These are phyloP conservation scores for Ceratobasidium sp. DNA, from an alignment of 1,284 basidiomycete species.

Conservation along the genomic window DNA sequence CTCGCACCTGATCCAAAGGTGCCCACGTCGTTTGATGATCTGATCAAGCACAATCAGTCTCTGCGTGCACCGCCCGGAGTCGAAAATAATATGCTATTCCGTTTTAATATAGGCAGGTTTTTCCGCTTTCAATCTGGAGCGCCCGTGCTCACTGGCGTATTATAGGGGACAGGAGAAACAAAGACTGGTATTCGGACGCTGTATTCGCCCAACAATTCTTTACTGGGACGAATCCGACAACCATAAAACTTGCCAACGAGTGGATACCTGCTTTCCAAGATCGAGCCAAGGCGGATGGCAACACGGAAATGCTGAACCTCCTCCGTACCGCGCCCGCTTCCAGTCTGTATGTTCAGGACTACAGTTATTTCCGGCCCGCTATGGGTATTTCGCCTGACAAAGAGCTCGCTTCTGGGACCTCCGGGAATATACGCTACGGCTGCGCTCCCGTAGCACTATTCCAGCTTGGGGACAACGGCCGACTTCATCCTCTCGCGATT, in stretches of 20 bases:
- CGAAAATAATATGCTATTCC: not conserved
- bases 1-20: not conserved
- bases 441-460: conserved; percentile 34
- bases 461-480: not conserved
- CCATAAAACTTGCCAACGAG: conserved; percentile 23
- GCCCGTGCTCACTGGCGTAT: not conserved
- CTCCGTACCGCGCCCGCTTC: not conserved
- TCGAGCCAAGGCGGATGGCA: conserved; percentile 6
- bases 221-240: conserved; percentile 34
- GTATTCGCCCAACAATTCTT: conserved; percentile 40
- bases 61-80: not conserved
- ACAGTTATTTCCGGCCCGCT: conserved; percentile 38
- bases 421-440: not conserved
- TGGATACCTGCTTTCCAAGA: conserved; percentile 19
- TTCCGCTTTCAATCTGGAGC: not conserved
- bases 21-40: not conserved
- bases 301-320: not conserved
- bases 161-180: not conserved
- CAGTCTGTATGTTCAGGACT: conserved; percentile 37
- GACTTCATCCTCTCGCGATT: conserved; percentile 35
- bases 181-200: conserved; percentile 39
- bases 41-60: not conserved
- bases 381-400: not conserved
- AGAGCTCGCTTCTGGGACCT: not conserved
- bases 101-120: not conserved